These are phyloP conservation scores for Colletotrichum gloeosporioides DNA, from an alignment of 2,329 filamentous ascomycete species.

Conservation along the genomic window DNA sequence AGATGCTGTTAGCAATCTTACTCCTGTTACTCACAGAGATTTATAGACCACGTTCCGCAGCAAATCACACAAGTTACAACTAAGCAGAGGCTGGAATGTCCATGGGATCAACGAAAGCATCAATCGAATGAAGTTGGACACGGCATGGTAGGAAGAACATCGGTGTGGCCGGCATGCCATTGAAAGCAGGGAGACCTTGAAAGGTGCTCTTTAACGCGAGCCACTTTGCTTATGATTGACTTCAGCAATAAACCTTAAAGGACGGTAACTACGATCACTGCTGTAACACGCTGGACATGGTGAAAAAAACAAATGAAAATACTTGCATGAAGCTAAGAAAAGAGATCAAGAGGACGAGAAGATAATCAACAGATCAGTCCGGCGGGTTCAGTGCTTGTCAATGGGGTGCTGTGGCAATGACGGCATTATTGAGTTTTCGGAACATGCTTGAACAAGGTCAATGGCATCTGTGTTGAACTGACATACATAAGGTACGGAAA, in stretches of 20 bases:
- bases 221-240: not conserved
- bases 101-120: not conserved
- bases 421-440: not conserved
- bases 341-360: not conserved
- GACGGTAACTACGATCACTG: not conserved
- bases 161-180: fast-evolving
- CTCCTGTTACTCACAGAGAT: not conserved
- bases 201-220: not conserved
- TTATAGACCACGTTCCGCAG: not conserved
- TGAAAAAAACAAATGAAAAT: not conserved
- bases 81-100: not conserved
- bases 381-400: not conserved
- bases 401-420: not conserved
- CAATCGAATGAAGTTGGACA: not conserved
- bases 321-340: not conserved
- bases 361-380: not conserved
- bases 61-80: not conserved
- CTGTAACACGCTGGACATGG: not conserved
- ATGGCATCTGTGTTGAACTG: not conserved
- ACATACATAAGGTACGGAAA: not conserved
- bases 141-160: not conserved
- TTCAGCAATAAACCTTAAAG: not conserved
- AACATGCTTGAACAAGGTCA: not conserved
- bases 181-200: not conserved
- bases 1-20: not conserved